phyloP scores from a whole-genome alignment of 805 yeast species.

The Schwanniomyces vanrijiae region DNA sequence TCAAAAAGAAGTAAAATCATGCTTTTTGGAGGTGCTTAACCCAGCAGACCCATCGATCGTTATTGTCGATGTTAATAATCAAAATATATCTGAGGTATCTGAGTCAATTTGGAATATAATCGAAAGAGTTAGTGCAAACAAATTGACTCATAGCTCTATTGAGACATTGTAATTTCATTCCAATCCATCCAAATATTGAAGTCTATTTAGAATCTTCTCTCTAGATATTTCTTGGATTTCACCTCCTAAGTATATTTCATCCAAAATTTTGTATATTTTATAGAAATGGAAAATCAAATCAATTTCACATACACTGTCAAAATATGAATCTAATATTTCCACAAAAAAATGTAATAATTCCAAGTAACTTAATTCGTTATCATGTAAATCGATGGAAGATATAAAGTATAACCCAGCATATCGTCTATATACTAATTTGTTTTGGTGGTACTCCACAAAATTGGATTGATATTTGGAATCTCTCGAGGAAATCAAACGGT shows the following conservation, averaged over 20 bases:
- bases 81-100: slow-evolving; percentile 56
- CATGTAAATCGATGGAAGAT: slow-evolving; percentile 75
- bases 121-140: slow-evolving; percentile 7
- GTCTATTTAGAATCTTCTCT: slow-evolving; percentile 59
- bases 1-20: slow-evolving; percentile 66
- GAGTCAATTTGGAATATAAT: slow-evolving; percentile 41
- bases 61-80: slow-evolving; percentile 59
- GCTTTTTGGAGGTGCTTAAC: slow-evolving; percentile 52
- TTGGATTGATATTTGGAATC: slow-evolving; percentile 84
- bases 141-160: slow-evolving; percentile 12
- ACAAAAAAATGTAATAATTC: slow-evolving; percentile 87
- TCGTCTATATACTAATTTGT: slow-evolving; percentile 77
- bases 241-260: slow-evolving; percentile 87
- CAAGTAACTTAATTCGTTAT: slow-evolving; percentile 78
- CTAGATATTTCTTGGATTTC: slow-evolving; percentile 87
- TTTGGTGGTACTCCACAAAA: slow-evolving; percentile 61
- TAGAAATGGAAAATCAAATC: slow-evolving; percentile 91
- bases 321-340: slow-evolving; percentile 81
- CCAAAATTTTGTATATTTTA: slow-evolving; percentile 77
- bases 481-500: slow-evolving; percentile 74
- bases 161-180: slow-evolving; percentile 33
- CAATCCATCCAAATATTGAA: slow-evolving; percentile 62
- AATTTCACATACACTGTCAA: slow-evolving; percentile 89
- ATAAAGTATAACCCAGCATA: slow-evolving; percentile 92
- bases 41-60: slow-evolving; percentile 29